phyloP scores from a whole-genome alignment of 2,329 filamentous ascomycete genomes.

The Exophiala bonariae region DNA sequence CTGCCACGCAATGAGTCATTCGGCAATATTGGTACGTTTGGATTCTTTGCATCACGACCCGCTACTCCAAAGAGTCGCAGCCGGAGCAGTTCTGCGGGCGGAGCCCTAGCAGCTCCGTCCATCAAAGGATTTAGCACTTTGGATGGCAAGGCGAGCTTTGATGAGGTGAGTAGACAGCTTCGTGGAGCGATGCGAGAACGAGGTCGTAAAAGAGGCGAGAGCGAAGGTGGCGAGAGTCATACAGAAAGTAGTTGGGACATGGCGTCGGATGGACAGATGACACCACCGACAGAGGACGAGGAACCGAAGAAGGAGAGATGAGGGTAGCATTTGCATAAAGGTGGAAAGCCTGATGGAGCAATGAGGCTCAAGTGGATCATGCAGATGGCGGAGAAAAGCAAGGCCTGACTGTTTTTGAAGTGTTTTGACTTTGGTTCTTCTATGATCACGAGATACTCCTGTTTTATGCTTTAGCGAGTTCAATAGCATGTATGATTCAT shows the following conservation, averaged over 20 bases:
- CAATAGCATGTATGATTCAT: too few relatives aligned
- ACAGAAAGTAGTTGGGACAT: slow-evolving; percentile 30
- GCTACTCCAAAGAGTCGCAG: slow-evolving; percentile 75
- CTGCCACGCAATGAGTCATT: slow-evolving; percentile 89
- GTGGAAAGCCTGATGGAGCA: too few relatives aligned
- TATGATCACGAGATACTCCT: too few relatives aligned
- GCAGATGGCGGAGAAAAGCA: too few relatives aligned
- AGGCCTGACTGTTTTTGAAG: too few relatives aligned
- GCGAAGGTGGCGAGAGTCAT: slow-evolving; percentile 23
- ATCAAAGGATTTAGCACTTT: slow-evolving; percentile 69
- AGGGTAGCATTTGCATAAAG: too few relatives aligned
- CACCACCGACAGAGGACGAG: slow-evolving; percentile 26
- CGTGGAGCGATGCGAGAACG: slow-evolving; percentile 79
- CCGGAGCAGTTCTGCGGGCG: slow-evolving; percentile 67
- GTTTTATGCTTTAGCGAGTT: too few relatives aligned
- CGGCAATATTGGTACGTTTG: slow-evolving; percentile 81
- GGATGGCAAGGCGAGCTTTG: slow-evolving; percentile 69
- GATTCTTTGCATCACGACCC: slow-evolving; percentile 86
- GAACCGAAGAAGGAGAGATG: slow-evolving; percentile 27
- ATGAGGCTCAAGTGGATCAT: too few relatives aligned
- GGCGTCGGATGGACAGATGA: slow-evolving; percentile 24
- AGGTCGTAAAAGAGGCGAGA: slow-evolving; percentile 53
- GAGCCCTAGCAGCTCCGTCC: slow-evolving; percentile 60
- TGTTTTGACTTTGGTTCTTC: too few relatives aligned
- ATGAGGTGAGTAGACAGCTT: slow-evolving; percentile 82